phyloP scores from a whole-genome alignment of 73 alveolate species.

The Paramecium pentaurelia region DNA sequence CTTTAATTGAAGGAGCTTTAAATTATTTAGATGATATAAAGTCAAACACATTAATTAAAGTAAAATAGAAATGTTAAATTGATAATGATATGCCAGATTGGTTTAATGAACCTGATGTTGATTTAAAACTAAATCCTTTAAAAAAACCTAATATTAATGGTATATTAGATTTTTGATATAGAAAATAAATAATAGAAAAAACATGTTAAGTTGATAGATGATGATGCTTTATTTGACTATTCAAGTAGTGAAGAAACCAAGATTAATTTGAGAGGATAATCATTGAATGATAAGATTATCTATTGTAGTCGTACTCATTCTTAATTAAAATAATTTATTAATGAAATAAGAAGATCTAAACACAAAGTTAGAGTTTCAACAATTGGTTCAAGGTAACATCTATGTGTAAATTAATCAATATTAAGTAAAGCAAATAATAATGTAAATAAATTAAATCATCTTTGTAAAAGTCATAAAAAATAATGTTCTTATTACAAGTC shows the following conservation, averaged over 20 bases:
- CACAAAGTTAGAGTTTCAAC: background rate
- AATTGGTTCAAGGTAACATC: background rate
- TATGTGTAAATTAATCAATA: background rate
- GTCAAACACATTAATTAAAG: background rate
- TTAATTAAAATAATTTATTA: background rate
- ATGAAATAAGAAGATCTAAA: background rate
- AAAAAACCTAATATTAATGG: background rate
- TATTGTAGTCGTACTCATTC: constrained; percentile 55
- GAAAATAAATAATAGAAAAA: background rate
- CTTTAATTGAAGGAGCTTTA: constrained; percentile 31
- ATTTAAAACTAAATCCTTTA: background rate
- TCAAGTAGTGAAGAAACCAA: background rate
- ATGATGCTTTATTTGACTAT: background rate
- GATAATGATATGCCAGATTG: constrained; percentile 31
- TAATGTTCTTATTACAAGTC: background rate
- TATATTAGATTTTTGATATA: background rate
- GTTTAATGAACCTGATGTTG: constrained; percentile 31
- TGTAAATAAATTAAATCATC: constrained; percentile 7
- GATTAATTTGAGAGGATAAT: background rate
- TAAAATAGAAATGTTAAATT: background rate
- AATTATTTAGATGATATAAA: background rate
- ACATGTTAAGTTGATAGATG: background rate
- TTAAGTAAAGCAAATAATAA: background rate
- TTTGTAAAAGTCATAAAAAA: background rate
- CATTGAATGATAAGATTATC: constrained; percentile 28